These are phyloP conservation scores for Chalaropsis thielavioides DNA, from an alignment of 2,329 filamentous ascomycete species.

Conservation along the genomic window DNA sequence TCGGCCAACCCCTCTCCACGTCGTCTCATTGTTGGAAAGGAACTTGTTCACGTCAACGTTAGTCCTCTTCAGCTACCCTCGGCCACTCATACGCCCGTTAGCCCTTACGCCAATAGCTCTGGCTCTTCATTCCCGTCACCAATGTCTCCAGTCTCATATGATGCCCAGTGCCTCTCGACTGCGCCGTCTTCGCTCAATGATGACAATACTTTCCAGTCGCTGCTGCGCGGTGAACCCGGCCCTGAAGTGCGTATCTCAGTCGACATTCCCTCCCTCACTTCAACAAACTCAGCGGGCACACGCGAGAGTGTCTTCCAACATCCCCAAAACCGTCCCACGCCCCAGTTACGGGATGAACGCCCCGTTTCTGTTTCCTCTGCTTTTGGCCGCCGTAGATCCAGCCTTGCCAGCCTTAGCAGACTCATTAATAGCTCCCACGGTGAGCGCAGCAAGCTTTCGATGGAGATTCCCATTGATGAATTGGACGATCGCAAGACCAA, in stretches of 20 bases:
- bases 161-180: conserved; percentile 58
- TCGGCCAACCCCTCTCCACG: conserved; percentile 34
- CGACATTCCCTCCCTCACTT: conserved; percentile 59
- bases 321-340: conserved; percentile 24
- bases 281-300: conserved; percentile 64
- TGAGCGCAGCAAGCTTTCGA: conserved; percentile 59
- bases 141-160: conserved; percentile 52
- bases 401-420: conserved; percentile 61
- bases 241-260: conserved; percentile 58
- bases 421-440: conserved; percentile 62
- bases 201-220: conserved; percentile 54
- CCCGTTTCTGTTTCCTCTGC: conserved; percentile 48
- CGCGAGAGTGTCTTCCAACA: conserved; percentile 44
- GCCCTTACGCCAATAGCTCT: conserved; percentile 50
- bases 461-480: conserved; percentile 45
- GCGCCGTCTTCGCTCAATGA: conserved; percentile 61
- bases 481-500: conserved; percentile 44
- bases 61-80: conserved; percentile 32
- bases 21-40: conserved; percentile 29
- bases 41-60: conserved; percentile 38
- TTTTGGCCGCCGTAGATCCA: conserved; percentile 57
- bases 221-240: conserved; percentile 58
- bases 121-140: conserved; percentile 57
- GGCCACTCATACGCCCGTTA: conserved; percentile 36
- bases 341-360: conserved; percentile 40